Evolutionary conservation across 176 grass and related monocot species (phyloP).

Genomic region (Avena eriantha): DNA sequence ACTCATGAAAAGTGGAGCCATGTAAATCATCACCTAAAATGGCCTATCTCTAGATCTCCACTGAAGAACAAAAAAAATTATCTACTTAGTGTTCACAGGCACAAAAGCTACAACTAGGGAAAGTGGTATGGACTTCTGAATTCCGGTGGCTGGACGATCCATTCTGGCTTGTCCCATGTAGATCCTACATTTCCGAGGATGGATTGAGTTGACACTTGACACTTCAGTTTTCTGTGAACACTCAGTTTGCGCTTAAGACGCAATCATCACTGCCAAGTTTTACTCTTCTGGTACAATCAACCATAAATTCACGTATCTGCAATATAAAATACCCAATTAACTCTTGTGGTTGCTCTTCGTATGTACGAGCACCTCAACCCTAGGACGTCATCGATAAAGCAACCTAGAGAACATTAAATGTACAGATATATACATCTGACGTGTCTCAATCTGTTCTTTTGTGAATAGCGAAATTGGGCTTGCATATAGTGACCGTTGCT

Average conservation of each 20-base stretch:
- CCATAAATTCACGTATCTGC: conserved; percentile 6
- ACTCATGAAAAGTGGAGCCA: not conserved
- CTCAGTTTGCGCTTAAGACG: not conserved
- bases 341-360: not conserved
- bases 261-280: not conserved
- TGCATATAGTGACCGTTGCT: conserved; percentile 78
- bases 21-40: conserved; percentile 11
- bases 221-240: conserved; percentile 7
- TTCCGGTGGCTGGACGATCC: too few relatives aligned
- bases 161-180: too few relatives aligned
- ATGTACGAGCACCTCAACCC: conserved; percentile 56
- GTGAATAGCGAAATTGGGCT: conserved; percentile 54
- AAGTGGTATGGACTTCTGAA: too few relatives aligned
- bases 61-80: too few relatives aligned
- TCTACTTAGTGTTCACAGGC: too few relatives aligned
- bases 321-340: not conserved
- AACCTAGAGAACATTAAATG: conserved; percentile 89
- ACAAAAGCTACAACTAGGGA: too few relatives aligned
- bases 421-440: conserved; percentile 92
- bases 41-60: not conserved
- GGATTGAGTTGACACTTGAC: not conserved
- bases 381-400: conserved; percentile 93
- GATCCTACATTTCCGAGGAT: not conserved
- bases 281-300: not conserved
- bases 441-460: conserved; percentile 78